These are phyloP conservation scores for Eucalyptus urophylla DNA, from an alignment of 345 rosid genomes.

Conservation along the genomic window DNA sequence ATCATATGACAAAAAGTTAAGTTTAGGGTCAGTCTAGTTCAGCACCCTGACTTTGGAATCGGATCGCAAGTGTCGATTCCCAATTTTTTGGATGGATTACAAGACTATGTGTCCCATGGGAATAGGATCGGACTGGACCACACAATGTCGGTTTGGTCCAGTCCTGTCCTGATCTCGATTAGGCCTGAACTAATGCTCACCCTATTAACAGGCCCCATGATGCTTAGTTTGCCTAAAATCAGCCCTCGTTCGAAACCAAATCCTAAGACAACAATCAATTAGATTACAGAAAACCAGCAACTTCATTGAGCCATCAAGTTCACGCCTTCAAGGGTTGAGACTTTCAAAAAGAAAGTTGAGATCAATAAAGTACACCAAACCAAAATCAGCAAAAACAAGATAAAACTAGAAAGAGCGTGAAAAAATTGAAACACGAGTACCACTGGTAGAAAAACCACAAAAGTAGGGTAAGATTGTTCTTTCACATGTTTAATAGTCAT, in stretches of 20 bases:
- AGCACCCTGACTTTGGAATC: background rate
- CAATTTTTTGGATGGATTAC: background rate
- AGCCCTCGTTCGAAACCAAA: background rate
- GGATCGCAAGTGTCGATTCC: background rate
- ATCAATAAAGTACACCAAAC: background rate
- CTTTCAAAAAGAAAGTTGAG: background rate
- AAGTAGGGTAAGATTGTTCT: background rate
- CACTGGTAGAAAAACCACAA: background rate
- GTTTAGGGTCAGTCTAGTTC: background rate
- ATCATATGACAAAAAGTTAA: background rate
- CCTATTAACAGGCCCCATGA: background rate
- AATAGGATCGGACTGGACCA: background rate
- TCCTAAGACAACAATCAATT: background rate
- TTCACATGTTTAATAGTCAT: background rate
- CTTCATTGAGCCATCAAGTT: background rate
- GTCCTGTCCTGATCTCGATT: rapidly evolving
- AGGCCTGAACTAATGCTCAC: background rate
- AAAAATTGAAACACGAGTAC: background rate
- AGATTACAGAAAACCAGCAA: background rate
- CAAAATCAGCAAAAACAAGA: background rate
- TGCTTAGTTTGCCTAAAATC: background rate
- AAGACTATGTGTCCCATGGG: background rate
- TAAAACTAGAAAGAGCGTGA: background rate
- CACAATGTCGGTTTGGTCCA: background rate
- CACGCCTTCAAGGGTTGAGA: background rate